Evolutionary conservation across 148 eudicot species (phyloP), one percentile per base, ranked within the genome.

Genomic region (Fagopyrum esculentum): DNA sequence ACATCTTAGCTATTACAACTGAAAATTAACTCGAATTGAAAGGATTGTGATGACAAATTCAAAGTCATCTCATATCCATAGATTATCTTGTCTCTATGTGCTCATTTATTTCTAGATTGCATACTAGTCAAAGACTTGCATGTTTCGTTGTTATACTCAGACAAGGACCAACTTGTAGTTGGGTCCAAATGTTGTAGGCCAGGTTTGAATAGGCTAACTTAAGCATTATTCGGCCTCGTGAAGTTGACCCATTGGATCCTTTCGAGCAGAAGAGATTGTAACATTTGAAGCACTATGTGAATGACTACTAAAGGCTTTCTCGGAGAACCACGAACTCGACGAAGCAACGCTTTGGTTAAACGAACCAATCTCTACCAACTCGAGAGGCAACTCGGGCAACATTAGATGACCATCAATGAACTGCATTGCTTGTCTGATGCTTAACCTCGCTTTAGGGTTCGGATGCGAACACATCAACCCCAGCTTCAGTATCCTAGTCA

Each of bases 381-480:
- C 79, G 2, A 44, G 46, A 0, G 86, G 80, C 16, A 84, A 77
- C 19, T 26, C 6, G 26, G 86, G 86, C 2, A 76, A 77, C 68
- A 19, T 50, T 17, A 75, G 71, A 73, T 84, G 84, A 0, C 86
- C 86, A 12, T 51, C 72, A 1, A 84, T 73, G 64, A 79, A 80
- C 69, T 77, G 81, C 45, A 84, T 74, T 2, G 78, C 78, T 71
- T 22, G 72, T 73, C 82, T 77, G 74, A 79, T 79, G 7, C 84
- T 73, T 8, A 83, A 80, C 63, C 85, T 84, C 60, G 59, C 46
- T 54, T 75, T n/a, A 12, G 86, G 86, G 73, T 77, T 84, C 22
- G 86, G 84, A 69, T 81, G 81, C 45, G 79, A 82, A 68, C 86
- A 84, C 13, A 81, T 78, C 57, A 82, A 69, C 5, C 83, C 83